Evolutionary conservation across 2,329 filamentous ascomycete genomes (phyloP), one percentile per base, ranked within the genome.

Genomic region (Aspergillus proliferans): DNA sequence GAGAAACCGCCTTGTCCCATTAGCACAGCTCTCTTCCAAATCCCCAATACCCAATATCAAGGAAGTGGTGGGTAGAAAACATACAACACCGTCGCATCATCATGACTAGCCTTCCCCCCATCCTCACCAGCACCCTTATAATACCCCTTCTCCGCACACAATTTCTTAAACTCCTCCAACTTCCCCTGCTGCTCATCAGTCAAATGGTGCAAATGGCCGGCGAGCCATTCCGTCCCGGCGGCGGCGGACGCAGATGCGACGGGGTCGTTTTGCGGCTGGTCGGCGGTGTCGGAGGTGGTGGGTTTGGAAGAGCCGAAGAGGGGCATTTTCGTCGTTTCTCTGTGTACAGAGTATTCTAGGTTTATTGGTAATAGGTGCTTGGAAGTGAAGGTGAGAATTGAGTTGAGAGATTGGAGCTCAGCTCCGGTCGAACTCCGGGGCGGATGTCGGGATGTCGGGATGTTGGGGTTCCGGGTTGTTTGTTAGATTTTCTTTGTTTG

Each of bases 151-250:
- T 87, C 77, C 55, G 79, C 73, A 30, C 87, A 78, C 34, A 86
- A 65, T 9, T 67, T 64, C 74, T 91, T 94, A 77, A 96, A 95
- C 39, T 81, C 76, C 21, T 71, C 68, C 45, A 96, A 76, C 15
- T 84, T 82, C 26, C 76, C 71, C 57, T 83, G 78, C 72, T 96
- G 87, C 45, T 80, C 75, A 18, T 78, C 73, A 22, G 75, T 87
- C 52, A 96, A 77, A 69, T 92, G 85, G 44, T 88, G 85, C 42
- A 92, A 74, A 66, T 95, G 90, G n/a, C 88, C 90, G 8, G 64
- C 63, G 34, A 70, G 57, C 67, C 67, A 70, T 33, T 58, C 67
- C 9, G 62, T 66, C 19, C 67, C 63, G 6, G 65, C 56, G 14
- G 67, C 67, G 48, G 67, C 64, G 40, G 58, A 60, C 21, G 67